Conservation (phyloP, 768 basidiomycete genomes). For the Amanita molliuscula region DNA sequence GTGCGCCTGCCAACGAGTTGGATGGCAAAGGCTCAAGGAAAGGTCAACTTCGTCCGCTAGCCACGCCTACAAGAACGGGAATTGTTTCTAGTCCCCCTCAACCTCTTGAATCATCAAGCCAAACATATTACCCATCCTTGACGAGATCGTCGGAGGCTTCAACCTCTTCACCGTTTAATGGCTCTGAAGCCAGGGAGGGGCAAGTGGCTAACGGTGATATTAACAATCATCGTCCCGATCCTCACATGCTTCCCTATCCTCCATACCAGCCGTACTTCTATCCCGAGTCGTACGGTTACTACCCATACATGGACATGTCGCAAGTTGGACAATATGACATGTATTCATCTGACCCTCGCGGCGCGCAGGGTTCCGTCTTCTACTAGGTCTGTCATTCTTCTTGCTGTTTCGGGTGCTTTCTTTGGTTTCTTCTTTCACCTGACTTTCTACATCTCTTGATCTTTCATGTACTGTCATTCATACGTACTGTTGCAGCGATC, state of each 20-base stretch:
- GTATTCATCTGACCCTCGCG: slow-evolving; percentile 43
- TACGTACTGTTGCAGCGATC: background rate
- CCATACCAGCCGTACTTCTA: slow-evolving; percentile 65
- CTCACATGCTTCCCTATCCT: slow-evolving; percentile 40
- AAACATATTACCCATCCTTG: slow-evolving; percentile 17
- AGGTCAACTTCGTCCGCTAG: slow-evolving; percentile 16
- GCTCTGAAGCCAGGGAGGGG: slow-evolving; percentile 19
- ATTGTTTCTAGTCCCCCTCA: slow-evolving; percentile 30
- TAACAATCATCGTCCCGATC: slow-evolving; percentile 16
- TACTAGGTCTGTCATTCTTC: slow-evolving; percentile 33
- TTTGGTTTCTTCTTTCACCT: slow-evolving; percentile 13
- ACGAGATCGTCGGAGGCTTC: slow-evolving; percentile 15
- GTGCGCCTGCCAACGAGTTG: slow-evolving; percentile 38
- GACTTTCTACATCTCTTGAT: too few relatives aligned
- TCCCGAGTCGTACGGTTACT: slow-evolving; percentile 58
- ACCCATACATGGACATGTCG: slow-evolving; percentile 59
- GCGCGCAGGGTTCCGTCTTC: slow-evolving; percentile 44
- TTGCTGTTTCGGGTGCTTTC: slow-evolving; percentile 7
- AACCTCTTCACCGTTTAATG: background rate
- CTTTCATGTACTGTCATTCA: slow-evolving; percentile 6
- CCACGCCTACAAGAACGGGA: slow-evolving; percentile 17
- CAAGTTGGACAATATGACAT: slow-evolving; percentile 57
- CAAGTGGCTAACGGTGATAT: slow-evolving; percentile 10
- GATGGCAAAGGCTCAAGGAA: slow-evolving; percentile 16
- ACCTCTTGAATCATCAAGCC: slow-evolving; percentile 13